These are phyloP conservation scores for Globisporangium recalcitrans DNA, from an alignment of 352 stramenopile genomes.

Conservation along the genomic window DNA sequence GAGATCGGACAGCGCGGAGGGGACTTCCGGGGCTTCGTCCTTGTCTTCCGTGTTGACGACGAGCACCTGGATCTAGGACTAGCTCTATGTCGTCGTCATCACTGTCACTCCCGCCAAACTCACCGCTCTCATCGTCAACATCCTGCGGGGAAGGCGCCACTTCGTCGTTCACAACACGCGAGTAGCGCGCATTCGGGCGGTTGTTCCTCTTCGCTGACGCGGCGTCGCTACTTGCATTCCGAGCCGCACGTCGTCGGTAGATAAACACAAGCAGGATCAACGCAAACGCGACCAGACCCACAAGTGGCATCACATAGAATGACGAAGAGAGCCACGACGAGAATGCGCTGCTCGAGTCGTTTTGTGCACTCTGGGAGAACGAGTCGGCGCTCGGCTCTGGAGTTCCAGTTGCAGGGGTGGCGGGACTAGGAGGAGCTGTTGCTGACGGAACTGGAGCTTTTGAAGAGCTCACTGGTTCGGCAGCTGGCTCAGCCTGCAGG, in stretches of 20 bases:
- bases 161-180: constrained; percentile 19
- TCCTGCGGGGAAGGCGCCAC: constrained; percentile 6
- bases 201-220: constrained; percentile 1
- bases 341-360: neutral
- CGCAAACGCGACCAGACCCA: constrained; percentile 10
- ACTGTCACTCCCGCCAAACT: constrained; percentile 9
- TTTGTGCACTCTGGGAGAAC: neutral
- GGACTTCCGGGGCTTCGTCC: constrained; percentile 5
- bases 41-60: constrained; percentile 2
- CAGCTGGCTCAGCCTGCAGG: neutral
- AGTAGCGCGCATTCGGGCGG: constrained; percentile 7
- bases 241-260: constrained; percentile 6
- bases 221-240: neutral
- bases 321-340: constrained; percentile 4
- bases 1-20: neutral
- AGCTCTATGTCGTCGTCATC: constrained; percentile 1
- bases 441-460: neutral
- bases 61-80: neutral
- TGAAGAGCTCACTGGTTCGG: neutral
- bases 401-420: neutral
- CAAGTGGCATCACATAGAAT: constrained; percentile 16
- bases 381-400: neutral
- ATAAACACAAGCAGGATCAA: constrained; percentile 10
- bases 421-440: neutral
- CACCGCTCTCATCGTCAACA: constrained; percentile 16